phyloP scores from a whole-genome alignment of 768 basidiomycete genomes.

The Mycena amicta region DNA sequence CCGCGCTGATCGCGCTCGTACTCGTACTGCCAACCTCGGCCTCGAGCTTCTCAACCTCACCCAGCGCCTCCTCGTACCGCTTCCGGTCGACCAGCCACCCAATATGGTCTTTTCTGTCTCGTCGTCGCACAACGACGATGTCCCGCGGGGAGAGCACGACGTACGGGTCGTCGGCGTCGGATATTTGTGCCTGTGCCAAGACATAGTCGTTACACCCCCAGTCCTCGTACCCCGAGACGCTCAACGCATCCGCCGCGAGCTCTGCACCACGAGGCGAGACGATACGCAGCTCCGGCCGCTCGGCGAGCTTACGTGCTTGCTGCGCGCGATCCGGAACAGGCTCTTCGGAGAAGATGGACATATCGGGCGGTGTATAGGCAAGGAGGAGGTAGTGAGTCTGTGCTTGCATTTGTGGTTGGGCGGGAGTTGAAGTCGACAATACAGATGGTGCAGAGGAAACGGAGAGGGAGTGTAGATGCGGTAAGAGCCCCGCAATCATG shows the following conservation, averaged over 20 bases:
- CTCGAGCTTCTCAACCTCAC: conserved; percentile 72
- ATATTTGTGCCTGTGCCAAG: conserved; percentile 55
- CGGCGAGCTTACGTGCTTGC: conserved; percentile 82
- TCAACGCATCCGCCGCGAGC: conserved; percentile 80
- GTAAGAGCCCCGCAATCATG: conserved; percentile 90
- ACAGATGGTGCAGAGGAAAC: conserved; percentile 17
- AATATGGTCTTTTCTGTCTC: conserved; percentile 90
- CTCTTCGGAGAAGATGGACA: conserved; percentile 66
- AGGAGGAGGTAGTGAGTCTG: conserved; percentile 83
- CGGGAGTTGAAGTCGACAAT: background rate
- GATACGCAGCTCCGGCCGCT: conserved; percentile 93
- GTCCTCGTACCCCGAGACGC: conserved; percentile 72
- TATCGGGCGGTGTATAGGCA: conserved; percentile 83
- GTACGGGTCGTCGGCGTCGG: conserved; percentile 57
- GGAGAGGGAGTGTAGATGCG: conserved; percentile 56
- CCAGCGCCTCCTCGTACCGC: conserved; percentile 88
- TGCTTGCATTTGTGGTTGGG: conserved; percentile 27
- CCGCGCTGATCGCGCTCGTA: conserved; percentile 47
- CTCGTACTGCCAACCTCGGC: conserved; percentile 32
- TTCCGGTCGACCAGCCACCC: conserved; percentile 87
- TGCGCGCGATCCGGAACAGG: conserved; percentile 65
- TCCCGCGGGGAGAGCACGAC: conserved; percentile 87
- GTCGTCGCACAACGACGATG: conserved; percentile 80
- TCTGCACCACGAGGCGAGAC: conserved; percentile 90
- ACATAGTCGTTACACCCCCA: conserved; percentile 94